These are phyloP conservation scores for Sicyos baderoa DNA, from an alignment of 306 rosid genomes.

Conservation along the genomic window DNA sequence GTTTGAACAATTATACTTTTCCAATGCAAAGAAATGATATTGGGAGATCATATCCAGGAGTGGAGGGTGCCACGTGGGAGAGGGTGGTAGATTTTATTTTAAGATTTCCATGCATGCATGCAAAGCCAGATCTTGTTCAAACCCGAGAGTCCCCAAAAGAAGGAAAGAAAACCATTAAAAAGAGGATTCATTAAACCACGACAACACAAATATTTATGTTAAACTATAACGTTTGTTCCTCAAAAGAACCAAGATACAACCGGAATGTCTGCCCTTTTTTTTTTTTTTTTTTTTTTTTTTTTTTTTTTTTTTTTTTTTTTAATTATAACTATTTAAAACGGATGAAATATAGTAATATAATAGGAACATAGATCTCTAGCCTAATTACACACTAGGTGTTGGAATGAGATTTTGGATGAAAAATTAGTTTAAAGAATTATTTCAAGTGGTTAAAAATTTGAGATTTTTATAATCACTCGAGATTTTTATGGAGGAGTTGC, in stretches of 20 bases:
- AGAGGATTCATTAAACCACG: slow-evolving; percentile 1
- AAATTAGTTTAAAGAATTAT: too few species aligned
- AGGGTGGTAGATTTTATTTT: slow-evolving; percentile 24
- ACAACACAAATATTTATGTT: background rate
- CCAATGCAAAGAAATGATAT: slow-evolving; percentile 36
- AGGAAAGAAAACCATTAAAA: background rate
- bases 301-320: too few species aligned
- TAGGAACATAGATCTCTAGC: too few species aligned
- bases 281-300: too few species aligned
- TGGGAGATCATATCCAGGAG: slow-evolving; percentile 28
- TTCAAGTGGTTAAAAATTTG: too few species aligned
- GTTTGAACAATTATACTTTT: slow-evolving; percentile 28
- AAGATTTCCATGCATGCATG: slow-evolving; percentile 41
- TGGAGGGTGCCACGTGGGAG: slow-evolving; percentile 62
- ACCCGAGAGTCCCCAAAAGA: background rate
- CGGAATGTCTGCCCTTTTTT: slow-evolving; percentile 84
- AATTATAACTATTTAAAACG: too few species aligned
- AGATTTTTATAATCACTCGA: too few species aligned
- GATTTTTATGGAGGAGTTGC: too few species aligned
- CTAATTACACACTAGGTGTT: too few species aligned
- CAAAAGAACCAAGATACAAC: slow-evolving; percentile 95
- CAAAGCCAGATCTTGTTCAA: slow-evolving; percentile 17
- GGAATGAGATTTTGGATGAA: too few species aligned
- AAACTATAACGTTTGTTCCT: slow-evolving; percentile 35
- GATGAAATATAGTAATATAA: too few species aligned